These are phyloP conservation scores for Earliella scabrosa DNA, from an alignment of 1,284 basidiomycete species.

Conservation along the genomic window DNA sequence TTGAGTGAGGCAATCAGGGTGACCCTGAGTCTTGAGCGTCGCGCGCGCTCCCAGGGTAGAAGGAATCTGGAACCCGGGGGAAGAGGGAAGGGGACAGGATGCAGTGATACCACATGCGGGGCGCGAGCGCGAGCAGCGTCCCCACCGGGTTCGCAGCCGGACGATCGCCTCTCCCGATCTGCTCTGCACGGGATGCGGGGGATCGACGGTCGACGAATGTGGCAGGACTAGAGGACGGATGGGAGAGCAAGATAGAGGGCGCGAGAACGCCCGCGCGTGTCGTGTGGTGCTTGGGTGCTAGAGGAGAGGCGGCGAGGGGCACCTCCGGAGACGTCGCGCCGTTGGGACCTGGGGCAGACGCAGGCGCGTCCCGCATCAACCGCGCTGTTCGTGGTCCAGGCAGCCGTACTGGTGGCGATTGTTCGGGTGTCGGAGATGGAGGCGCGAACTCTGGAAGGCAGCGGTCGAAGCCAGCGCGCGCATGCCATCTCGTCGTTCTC, in stretches of 20 bases:
- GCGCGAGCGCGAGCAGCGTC: background rate
- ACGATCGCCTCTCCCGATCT: slow-evolving; percentile 15
- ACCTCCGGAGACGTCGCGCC: background rate
- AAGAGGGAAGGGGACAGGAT: background rate
- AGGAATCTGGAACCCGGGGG: slow-evolving; percentile 8
- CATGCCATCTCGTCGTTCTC: slow-evolving; percentile 13
- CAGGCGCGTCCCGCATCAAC: background rate
- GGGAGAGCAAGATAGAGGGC: background rate
- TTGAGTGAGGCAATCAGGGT: slow-evolving; percentile 19
- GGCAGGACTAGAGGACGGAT: background rate
- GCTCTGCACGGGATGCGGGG: slow-evolving; percentile 16
- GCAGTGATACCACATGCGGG: slow-evolving; percentile 12
- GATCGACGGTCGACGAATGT: slow-evolving; percentile 17
- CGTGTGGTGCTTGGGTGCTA: background rate
- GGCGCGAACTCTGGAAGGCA: slow-evolving; percentile 10
- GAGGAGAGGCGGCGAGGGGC: background rate
- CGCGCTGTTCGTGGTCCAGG: background rate
- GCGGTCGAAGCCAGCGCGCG: slow-evolving; percentile 6
- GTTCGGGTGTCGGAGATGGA: slow-evolving; percentile 22
- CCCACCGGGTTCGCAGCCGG: slow-evolving; percentile 11
- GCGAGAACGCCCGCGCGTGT: background rate
- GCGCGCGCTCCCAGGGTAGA: slow-evolving; percentile 17
- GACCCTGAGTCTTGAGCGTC: slow-evolving; percentile 17
- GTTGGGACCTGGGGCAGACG: background rate
- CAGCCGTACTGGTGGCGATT: slow-evolving; percentile 7